phyloP scores from a whole-genome alignment of 1,284 basidiomycete species.

The Somion occarium region DNA sequence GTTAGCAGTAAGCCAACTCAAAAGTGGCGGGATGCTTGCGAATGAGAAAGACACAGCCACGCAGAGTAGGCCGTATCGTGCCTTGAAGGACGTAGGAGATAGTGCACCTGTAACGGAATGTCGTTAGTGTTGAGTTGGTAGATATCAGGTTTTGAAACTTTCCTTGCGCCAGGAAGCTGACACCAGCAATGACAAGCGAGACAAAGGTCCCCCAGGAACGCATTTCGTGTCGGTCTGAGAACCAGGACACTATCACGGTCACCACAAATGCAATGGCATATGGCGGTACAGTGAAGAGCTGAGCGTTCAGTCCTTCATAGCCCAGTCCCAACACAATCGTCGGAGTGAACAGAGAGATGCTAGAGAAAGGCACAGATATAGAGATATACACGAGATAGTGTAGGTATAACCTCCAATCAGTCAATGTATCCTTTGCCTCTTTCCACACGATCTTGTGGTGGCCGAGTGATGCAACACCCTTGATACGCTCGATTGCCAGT shows the following conservation, averaged over 20 bases:
- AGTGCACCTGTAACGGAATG: constrained; percentile 26
- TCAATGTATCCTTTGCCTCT: constrained; percentile 23
- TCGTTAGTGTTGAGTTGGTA: no score
- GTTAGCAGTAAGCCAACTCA: constrained; percentile 36
- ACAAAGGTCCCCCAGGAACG: constrained; percentile 10
- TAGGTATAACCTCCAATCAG: constrained; percentile 28
- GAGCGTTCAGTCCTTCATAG: constrained; percentile 38
- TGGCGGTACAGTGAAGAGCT: constrained; percentile 49
- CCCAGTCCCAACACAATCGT: constrained; percentile 36
- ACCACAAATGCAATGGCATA: constrained; percentile 32
- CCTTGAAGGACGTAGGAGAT: constrained; percentile 25
- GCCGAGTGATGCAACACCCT: constrained; percentile 23
- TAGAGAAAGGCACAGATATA: constrained; percentile 29
- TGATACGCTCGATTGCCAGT: constrained; percentile 20
- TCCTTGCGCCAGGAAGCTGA: constrained; percentile 16
- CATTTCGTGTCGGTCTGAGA: constrained; percentile 11
- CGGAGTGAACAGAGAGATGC: constrained; percentile 31
- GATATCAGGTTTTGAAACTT: no score
- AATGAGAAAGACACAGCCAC: constrained; percentile 32
- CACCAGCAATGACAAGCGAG: constrained; percentile 13
- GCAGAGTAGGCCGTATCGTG: constrained; percentile 33
- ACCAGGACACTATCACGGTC: constrained; percentile 17
- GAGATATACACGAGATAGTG: constrained; percentile 29
- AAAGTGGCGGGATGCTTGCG: constrained; percentile 30
- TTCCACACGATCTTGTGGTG: constrained; percentile 24